A percentile compares a stretch with the other conserved stretches of the same genome.
Evolutionary conservation across 1,284 basidiomycete species (phyloP).

Genomic region (Anthracocystis panici-leucophaei): DNA sequence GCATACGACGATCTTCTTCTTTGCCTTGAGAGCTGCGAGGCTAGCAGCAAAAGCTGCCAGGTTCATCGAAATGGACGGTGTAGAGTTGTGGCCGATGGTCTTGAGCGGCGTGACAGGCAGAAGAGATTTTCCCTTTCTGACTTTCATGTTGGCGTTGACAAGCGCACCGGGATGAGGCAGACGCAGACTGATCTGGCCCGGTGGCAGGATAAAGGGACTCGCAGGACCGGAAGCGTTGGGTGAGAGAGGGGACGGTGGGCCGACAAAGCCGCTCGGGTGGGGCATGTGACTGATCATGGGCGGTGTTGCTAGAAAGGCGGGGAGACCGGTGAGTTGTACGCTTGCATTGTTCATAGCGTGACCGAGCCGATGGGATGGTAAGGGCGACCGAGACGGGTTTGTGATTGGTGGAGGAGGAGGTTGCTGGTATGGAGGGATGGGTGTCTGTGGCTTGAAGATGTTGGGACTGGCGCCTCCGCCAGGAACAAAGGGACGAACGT

Average conservation of each 20-base stretch:
- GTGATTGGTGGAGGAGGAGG: neutral
- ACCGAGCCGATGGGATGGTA: conserved; percentile 22
- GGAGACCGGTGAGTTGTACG: conserved; percentile 46
- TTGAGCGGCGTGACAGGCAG: conserved; percentile 57
- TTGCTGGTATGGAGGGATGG: conserved; percentile 8
- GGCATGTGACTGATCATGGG: conserved; percentile 26
- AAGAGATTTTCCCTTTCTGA: conserved; percentile 29
- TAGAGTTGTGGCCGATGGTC: conserved; percentile 62
- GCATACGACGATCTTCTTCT: conserved; percentile 45
- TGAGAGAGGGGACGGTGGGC: conserved; percentile 40
- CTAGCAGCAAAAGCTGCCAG: conserved; percentile 55
- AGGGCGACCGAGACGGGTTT: conserved; percentile 19
- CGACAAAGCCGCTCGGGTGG: conserved; percentile 11
- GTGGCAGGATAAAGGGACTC: conserved; percentile 25
- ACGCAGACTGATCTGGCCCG: conserved; percentile 10
- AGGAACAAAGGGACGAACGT: conserved; percentile 40
- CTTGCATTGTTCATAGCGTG: conserved; percentile 37
- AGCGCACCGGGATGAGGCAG: conserved; percentile 8
- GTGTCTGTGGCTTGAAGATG: conserved; percentile 23
- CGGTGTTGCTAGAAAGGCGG: conserved; percentile 37
- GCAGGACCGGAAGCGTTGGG: conserved; percentile 18
- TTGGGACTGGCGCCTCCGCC: conserved; percentile 2
- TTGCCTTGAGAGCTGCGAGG: conserved; percentile 41
- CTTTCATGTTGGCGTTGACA: conserved; percentile 19
- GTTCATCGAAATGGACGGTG: conserved; percentile 59